These are phyloP conservation scores for Fraxinus sp. DNA, from an alignment of 305 asterid genomes.

Conservation along the genomic window DNA sequence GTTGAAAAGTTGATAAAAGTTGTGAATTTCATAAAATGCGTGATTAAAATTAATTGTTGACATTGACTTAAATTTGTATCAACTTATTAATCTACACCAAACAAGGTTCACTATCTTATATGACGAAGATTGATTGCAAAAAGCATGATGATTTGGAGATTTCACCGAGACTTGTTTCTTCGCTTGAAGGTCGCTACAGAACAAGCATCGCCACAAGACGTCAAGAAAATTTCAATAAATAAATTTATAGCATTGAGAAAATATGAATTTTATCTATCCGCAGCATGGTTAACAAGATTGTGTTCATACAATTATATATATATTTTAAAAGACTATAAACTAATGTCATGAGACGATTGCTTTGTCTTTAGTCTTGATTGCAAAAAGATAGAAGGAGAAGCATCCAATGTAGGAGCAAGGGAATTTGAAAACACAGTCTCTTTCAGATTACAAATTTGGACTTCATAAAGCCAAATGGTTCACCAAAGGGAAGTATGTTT, in stretches of 20 bases:
- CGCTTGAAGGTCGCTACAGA: background rate
- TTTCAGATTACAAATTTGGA: slow-evolving; percentile 59
- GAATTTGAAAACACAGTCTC: slow-evolving; percentile 40
- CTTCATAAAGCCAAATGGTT: slow-evolving; percentile 19
- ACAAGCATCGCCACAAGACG: background rate
- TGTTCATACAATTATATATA: background rate
- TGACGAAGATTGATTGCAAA: background rate
- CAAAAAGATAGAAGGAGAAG: slow-evolving; percentile 21
- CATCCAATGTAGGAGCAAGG: slow-evolving; percentile 30
- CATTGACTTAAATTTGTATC: background rate
- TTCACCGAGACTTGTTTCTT: background rate
- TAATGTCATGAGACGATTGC: slow-evolving; percentile 27
- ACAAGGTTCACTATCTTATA: background rate
- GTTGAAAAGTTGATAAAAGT: too few relatives aligned
- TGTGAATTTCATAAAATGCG: background rate
- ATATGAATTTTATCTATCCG: background rate
- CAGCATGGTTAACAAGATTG: background rate
- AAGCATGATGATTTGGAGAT: background rate
- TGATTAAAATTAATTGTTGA: background rate
- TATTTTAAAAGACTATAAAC: background rate
- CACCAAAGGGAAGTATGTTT: slow-evolving; percentile 22
- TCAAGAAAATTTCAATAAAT: background rate
- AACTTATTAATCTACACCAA: background rate
- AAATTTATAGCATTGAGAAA: background rate
- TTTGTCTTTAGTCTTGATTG: slow-evolving; percentile 36